Base-by-base conservation (phyloP, 352 stramenopile species). In the Phytophthora melonis region DNA sequence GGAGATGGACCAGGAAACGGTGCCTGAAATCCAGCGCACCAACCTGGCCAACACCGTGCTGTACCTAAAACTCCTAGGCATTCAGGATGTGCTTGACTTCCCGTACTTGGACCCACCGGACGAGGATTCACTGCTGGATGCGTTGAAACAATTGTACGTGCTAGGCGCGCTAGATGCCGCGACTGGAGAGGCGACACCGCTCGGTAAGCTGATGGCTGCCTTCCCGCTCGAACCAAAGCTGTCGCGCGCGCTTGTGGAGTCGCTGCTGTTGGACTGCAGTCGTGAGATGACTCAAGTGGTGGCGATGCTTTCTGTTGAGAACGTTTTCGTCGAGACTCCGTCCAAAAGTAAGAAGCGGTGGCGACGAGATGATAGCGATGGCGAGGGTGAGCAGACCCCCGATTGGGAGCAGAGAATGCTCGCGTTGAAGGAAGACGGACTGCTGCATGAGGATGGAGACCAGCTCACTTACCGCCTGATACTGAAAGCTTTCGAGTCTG, bases 1-100 rank as follows among this genome's bases (percentile, higher is more conserved):
- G 47, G 80, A 97, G 43, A 97, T 99, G 82, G 88, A 99, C 63
- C 90, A 99, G 75, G 97, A 99, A 75, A 99, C 95, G 0, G 98
- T 99, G 68, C 98, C 98, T 0, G 98, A 99, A 83, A 99, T 99
- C 74, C 86, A 99, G 34, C 88, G 97, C 49, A 98, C 92, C 1
- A 97, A 98, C 58, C 76, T 99, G 66, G 90, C 86, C 52, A 98
- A 94, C 72, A 97, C 97, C 2, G 97, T 99, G n/a, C 85, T 99
- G 68, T 90, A 90, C 50, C 77, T 96, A 1, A 94, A 94, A 62
- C 59, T 92, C 0, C 71, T 96, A 8, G 87, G 89, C 8, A 83
- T 96, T 27, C 70, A 87, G 19, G 84, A 96, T 59, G 87, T 96
- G 18, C 56, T 96, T 11, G 73, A 72, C 2, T 96, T 96, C 56